A percentile compares a stretch with the other conserved stretches of the same genome.
phyloP scores from a whole-genome alignment of 768 basidiomycete genomes.

The Agaricus subrufescens region DNA sequence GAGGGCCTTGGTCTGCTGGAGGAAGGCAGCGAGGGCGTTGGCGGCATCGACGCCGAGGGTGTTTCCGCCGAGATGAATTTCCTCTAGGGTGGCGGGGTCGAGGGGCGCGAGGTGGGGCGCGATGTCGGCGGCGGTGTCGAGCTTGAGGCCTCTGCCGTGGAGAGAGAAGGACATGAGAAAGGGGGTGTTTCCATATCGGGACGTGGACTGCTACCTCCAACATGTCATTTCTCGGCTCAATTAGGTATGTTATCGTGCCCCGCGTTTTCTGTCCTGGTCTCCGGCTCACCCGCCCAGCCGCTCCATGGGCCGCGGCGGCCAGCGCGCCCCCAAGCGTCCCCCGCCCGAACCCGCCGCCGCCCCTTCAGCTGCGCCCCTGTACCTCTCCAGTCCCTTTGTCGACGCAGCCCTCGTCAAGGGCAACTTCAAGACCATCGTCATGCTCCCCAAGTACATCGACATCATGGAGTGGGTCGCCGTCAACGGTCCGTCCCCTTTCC shows the following conservation, averaged over 20 bases:
- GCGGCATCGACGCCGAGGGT: slow-evolving; percentile 92
- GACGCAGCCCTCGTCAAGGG: slow-evolving; percentile 96
- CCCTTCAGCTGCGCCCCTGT: slow-evolving; percentile 44
- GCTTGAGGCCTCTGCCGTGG: slow-evolving; percentile 70
- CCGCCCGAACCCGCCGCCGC: not conserved
- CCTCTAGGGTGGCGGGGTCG: slow-evolving; percentile 66
- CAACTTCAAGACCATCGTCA: slow-evolving; percentile 97
- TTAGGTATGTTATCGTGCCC: slow-evolving; percentile 1
- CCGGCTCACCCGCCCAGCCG: slow-evolving; percentile 2
- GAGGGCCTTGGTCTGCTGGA: slow-evolving; percentile 60
- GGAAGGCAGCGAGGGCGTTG: slow-evolving; percentile 73
- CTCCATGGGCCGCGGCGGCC: slow-evolving; percentile 4
- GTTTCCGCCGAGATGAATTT: slow-evolving; percentile 92
- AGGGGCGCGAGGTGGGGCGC: slow-evolving; percentile 64
- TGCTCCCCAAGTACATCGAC: slow-evolving; percentile 95
- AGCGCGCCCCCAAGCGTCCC: slow-evolving; percentile 1
- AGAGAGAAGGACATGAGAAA: slow-evolving; percentile 28
- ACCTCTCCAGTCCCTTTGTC: slow-evolving; percentile 93
- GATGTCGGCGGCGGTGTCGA: slow-evolving; percentile 71
- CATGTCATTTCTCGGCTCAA: slow-evolving; percentile 6
- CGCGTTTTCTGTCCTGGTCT: not conserved
- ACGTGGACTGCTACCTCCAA: not conserved
- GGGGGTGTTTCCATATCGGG: not conserved
- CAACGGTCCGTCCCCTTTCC: slow-evolving; percentile 50
- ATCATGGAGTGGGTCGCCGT: slow-evolving; percentile 94